These are phyloP conservation scores for Pneumocystis murina DNA, from an alignment of 1,139 yeast genomes.

Conservation along the genomic window DNA sequence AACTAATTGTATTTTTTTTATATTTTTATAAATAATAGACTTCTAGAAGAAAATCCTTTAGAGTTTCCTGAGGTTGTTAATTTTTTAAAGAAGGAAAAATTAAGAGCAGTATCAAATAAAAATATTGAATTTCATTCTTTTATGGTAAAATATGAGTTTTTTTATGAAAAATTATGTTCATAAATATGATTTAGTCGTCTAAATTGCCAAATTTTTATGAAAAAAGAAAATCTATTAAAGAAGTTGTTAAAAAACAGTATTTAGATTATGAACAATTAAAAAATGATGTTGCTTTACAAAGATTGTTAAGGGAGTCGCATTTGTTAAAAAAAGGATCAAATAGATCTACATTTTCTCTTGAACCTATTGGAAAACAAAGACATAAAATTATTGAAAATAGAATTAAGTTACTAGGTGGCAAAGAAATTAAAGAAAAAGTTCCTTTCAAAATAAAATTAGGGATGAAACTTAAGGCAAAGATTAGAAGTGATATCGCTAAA, in stretches of 20 bases:
- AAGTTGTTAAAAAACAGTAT: not conserved
- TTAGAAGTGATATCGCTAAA: not conserved
- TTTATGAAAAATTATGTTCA: not conserved
- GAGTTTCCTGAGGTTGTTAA: not conserved
- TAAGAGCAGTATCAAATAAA: not conserved
- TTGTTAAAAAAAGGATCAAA: slow-evolving; percentile 6
- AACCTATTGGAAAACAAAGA: not conserved
- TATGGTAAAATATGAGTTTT: not conserved
- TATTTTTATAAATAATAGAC: not conserved
- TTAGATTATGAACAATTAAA: slow-evolving; percentile 7
- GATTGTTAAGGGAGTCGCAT: slow-evolving; percentile 11
- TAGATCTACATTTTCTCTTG: not conserved
- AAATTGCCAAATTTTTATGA: not conserved
- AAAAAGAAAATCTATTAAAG: not conserved
- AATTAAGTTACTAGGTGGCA: not conserved
- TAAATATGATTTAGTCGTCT: not conserved
- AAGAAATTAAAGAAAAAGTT: not conserved
- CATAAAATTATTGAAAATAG: not conserved
- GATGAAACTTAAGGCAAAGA: not conserved
- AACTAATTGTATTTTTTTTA: not conserved
- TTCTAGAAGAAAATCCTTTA: not conserved
- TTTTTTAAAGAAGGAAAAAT: not conserved
- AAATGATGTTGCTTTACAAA: slow-evolving; percentile 12
- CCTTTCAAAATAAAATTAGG: not conserved
- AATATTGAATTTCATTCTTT: not conserved